Base-by-base conservation (phyloP, 108 stramenopile genomes). In the Conticribra guillardii region DNA sequence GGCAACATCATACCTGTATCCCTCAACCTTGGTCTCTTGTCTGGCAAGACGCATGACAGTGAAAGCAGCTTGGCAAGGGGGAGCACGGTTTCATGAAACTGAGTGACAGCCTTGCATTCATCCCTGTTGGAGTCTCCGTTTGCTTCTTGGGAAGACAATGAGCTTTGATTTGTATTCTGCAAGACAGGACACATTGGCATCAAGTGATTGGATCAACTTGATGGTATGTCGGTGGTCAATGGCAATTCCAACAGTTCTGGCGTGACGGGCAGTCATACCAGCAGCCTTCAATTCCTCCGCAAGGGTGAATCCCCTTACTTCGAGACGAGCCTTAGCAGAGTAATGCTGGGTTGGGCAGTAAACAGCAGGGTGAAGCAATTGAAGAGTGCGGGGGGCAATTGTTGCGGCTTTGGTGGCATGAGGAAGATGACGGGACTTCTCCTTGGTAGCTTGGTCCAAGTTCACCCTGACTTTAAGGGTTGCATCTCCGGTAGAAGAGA, bases 261-360 rank as follows among this genome's bases (percentile, higher is more conserved):
- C n/a, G 52, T 90, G 83, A 59, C 83, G 82, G 69, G 91, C 82
- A 67, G 71, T 81, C 73, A 98, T 66, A 29, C 94, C 95, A 52
- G 95, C 99, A 33, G 83, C 96, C 94, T 97, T 97, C 57, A 99
- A 74, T 84, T 99, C 98, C 64, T 84, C n/a, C n/a, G n/a, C 95
- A 66, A 97, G 64, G 52, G 95, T 93, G 88, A 99, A 99, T 49
- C 99, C 99, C 69, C 89, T 87, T n/a, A n/a, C n/a, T 54, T 98
- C 99, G 22, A 95, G 86, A 65, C 94, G 92, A 23, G 90, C 75
- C 91, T 98, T 97, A 79, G 93, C 90, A 58, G 88, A 93, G 84
- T 99, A 98, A 60, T 88, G 85, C 82, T 94, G 93, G 34, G 99
- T 98, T 22, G 88, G 97, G 84, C 96, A 96, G 74, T 96, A 96